Base-by-base conservation (phyloP, 1,139 yeast species). In the Candida buenavistaensis region DNA sequence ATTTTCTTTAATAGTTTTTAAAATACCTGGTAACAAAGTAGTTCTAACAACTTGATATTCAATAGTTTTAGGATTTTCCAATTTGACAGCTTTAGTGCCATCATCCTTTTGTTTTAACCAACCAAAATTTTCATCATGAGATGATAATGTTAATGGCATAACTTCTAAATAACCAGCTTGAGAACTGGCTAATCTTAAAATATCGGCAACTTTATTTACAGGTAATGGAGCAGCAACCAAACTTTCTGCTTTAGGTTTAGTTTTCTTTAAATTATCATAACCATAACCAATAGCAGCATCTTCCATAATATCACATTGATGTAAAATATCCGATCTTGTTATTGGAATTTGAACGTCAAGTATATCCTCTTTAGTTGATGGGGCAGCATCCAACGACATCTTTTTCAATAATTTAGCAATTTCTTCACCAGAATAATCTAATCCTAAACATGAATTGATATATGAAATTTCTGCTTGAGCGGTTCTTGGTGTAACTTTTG, bases 1-100 rank as follows among this genome's bases (percentile, higher is more conserved):
- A 69, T 94, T 94, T 68, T 94, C 98, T 58, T 88, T 83, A 49
- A 94, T 83, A 22, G 98, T 92, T 67, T 94, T 94, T 57, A 94
- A 78, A 44, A 94, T 77, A 49, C 99, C 99, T 33, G 98, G 97
- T 41, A 92, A 70, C 50, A 94, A 74, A 24, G 95, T 80, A 14
- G 98, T 92, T 72, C 98, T 83, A 26, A 94, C 97, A 41, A 94
- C 98, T 69, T 94, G 97, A 64, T 92, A 94, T 67, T 94, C 99
- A 34, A 80, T 65, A 14, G 98, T 92, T 71, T 94, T 94, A 44
- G 99, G 99, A 64, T 94, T 94, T 40, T 86, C 97, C 52, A 94
- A 78, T 52, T 84, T 81, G 38, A 94, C 97, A 25, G 94, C 97
- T 36, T 68, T 68, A 14, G 75, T 75, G 45, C 77, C 77, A 56